A percentile compares a stretch with the other conserved stretches of the same genome.
phyloP scores from a whole-genome alignment of 1,139 yeast species.

The Meyerozyma sp. region DNA sequence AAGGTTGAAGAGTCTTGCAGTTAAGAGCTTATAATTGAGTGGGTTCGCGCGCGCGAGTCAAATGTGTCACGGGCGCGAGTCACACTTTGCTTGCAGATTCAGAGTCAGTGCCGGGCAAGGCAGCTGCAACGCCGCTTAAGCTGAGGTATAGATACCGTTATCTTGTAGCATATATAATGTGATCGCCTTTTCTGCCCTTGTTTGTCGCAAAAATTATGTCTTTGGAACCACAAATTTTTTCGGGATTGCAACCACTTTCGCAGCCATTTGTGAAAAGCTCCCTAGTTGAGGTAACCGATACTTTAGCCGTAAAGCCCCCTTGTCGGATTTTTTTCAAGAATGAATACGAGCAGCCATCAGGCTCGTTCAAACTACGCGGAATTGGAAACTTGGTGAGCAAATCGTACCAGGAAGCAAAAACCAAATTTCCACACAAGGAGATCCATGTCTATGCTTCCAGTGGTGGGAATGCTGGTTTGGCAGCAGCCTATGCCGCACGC shows the following conservation, averaged over 20 bases:
- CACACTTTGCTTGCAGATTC: neutral
- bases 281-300: conserved; percentile 30
- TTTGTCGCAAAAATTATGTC: neutral
- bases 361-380: conserved; percentile 69
- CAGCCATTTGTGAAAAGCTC: conserved; percentile 39
- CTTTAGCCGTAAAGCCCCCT: conserved; percentile 26
- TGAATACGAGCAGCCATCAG: conserved; percentile 66
- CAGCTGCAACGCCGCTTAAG: neutral
- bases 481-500: conserved; percentile 60
- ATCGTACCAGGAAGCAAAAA: conserved; percentile 18
- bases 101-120: conserved; percentile 1
- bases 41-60: neutral
- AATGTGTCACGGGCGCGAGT: neutral
- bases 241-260: conserved; percentile 1
- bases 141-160: neutral
- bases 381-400: conserved; percentile 44
- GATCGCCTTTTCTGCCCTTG: neutral
- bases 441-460: conserved; percentile 58
- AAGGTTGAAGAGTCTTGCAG: neutral
- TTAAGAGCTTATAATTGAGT: neutral
- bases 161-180: neutral
- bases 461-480: conserved; percentile 79
- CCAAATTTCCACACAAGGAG: conserved; percentile 10
- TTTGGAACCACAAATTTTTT: neutral
- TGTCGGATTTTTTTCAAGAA: conserved; percentile 54